phyloP scores from a whole-genome alignment of 441 rosid species.

The Breynia disticha region DNA sequence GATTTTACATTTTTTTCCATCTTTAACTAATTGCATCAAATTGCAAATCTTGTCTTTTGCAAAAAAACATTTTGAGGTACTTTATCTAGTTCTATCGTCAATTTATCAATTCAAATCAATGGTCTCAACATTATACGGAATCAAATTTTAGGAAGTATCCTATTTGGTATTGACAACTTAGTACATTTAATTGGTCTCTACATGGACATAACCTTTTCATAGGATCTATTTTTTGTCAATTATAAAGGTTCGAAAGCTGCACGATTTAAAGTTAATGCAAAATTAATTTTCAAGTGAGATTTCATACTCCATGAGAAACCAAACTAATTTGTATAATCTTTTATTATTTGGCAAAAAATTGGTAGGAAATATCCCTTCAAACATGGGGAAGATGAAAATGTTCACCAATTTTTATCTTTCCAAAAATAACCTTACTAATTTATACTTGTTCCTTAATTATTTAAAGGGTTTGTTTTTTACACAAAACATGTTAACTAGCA shows the following conservation, averaged over 20 bases:
- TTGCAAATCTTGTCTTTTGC: not conserved
- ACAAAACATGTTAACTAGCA: conserved; percentile 6
- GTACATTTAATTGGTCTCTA: conserved; percentile 12
- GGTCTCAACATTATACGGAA: conserved; percentile 7
- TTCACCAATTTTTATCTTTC: conserved; percentile 2
- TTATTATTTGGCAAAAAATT: conserved; percentile 6
- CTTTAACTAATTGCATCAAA: not conserved
- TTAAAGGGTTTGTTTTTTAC: conserved; percentile 10
- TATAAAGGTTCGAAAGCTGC: conserved; percentile 18
- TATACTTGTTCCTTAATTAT: not conserved
- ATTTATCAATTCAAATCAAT: conserved; percentile 8
- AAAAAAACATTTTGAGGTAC: conserved; percentile 4
- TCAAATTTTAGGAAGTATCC: conserved; percentile 23
- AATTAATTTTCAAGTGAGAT: conserved; percentile 31
- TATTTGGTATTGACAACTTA: conserved; percentile 17
- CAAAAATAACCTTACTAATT: not conserved
- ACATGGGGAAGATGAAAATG: conserved; percentile 8
- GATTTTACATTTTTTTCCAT: not conserved
- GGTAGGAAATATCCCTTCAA: conserved; percentile 14
- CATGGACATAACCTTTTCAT: conserved; percentile 12
- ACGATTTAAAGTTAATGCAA: not conserved
- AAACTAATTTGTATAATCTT: not conserved
- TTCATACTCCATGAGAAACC: conserved; percentile 23
- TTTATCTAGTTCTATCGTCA: conserved; percentile 7
- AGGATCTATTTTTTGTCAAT: conserved; percentile 27